Evolutionary conservation across 257 asterid genomes (phyloP).

Genomic region (Solanum paucissectum): DNA sequence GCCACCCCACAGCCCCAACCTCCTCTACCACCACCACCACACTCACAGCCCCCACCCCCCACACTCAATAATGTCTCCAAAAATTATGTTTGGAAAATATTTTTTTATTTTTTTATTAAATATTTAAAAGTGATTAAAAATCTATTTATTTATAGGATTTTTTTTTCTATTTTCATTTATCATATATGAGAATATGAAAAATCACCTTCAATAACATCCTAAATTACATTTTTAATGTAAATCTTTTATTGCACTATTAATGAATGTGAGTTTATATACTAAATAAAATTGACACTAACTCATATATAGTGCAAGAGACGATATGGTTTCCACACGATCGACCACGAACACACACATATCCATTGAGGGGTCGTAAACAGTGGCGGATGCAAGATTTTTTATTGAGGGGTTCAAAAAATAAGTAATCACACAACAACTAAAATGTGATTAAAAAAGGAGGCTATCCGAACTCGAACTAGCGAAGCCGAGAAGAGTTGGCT

Average conservation of each 20-base stretch:
- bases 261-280: neutral
- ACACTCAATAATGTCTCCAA: neutral
- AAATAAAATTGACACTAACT: neutral
- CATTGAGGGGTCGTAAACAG: neutral
- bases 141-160: neutral
- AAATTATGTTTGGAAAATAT: neutral
- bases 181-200: neutral
- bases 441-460: neutral
- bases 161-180: neutral
- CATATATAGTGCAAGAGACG: neutral
- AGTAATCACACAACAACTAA: no score
- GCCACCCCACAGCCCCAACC: neutral
- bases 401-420: no score
- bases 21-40: neutral
- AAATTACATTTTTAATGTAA: neutral
- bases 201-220: neutral
- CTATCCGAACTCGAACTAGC: no score
- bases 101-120: neutral
- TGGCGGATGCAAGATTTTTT: neutral
- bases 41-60: neutral
- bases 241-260: neutral
- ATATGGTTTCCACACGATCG: neutral
- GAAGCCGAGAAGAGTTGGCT: neutral
- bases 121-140: neutral
- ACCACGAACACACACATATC: neutral